A percentile compares a stretch with the other conserved stretches of the same genome.
Conservation (phyloP, 1,284 basidiomycete species). For the Moesziomyces sp. region DNA sequence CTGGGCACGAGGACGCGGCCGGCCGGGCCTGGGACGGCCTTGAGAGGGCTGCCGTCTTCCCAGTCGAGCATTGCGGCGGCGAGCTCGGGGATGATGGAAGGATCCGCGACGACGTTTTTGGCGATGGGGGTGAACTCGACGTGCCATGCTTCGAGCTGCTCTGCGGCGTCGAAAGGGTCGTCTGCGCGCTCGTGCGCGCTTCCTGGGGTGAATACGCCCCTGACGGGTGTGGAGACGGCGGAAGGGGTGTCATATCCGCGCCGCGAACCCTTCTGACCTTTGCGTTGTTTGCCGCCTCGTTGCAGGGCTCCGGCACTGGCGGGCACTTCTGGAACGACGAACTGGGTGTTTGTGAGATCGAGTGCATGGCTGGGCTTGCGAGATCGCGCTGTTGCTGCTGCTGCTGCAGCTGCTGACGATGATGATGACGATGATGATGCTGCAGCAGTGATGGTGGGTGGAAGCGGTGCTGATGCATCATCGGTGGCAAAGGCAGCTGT, state of each 20-base stretch:
- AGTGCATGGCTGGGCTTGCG: conserved; percentile 53
- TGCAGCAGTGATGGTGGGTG: neutral
- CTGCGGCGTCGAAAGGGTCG: conserved; percentile 40
- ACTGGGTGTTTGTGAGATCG: conserved; percentile 48
- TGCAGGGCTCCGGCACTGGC: conserved; percentile 33
- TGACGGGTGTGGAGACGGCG: conserved; percentile 17
- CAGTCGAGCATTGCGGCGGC: conserved; percentile 49
- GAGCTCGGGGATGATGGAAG: conserved; percentile 26
- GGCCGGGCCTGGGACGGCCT: conserved; percentile 19
- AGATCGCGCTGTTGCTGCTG: conserved; percentile 10
- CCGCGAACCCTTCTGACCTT: conserved; percentile 35
- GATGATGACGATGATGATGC: conserved; percentile 8
- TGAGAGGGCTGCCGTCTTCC: conserved; percentile 43
- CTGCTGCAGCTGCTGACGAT: neutral
- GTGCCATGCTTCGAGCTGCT: conserved; percentile 64
- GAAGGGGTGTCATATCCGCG: conserved; percentile 39
- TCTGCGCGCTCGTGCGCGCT: conserved; percentile 43
- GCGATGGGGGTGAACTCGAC: conserved; percentile 61
- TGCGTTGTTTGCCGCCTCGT: conserved; percentile 28
- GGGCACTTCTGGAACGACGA: conserved; percentile 46
- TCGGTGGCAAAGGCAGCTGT: conserved; percentile 1
- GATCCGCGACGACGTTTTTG: conserved; percentile 56
- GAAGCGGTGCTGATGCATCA: neutral
- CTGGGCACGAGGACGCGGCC: conserved; percentile 30
- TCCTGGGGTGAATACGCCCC: conserved; percentile 38